Evolutionary conservation across 352 stramenopile genomes (phyloP), one percentile per base, ranked within the genome.

Genomic region (Globisporangium canariense): DNA sequence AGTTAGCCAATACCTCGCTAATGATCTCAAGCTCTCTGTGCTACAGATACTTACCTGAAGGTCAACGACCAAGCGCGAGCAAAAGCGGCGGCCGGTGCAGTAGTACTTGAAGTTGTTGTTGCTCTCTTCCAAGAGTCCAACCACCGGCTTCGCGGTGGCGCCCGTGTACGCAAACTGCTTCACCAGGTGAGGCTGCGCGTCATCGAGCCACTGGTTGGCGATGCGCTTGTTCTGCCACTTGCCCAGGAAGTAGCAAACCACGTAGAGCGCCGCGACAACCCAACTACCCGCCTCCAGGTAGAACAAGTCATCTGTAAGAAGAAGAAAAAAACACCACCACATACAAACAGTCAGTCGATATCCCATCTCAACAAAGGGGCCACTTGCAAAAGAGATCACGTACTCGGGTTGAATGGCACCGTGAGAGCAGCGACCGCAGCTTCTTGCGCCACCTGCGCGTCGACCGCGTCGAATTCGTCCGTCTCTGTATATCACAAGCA

Each of bases 51-150:
- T 25, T 62, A 90, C 81, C 70, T 89, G 63, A n/a, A 93, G 41
- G 58, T 90, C 79, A 0, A 64, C 79, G 25, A 90, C 70, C 38
- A 93, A 84, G 40, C 82, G 82, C 51, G 80, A 86, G 68, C 86
- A 88, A 63, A 90, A 93, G 28, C 84, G 82, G 43, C 84, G 80
- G 18, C 84, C 84, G 1, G 84, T 91, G 76, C 84, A 93, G 56
- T 90, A 93, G 71, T 93, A 93, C 74, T 90, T 93, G 72, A 80
- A 93, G 69, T 90, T 91, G 73, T 68, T 83, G 64, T 75, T 78
- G 62, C 76, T 86, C 61, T 93, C 84, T 43, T 90, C 82, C 10
- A 91, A 73, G 16, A 93, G 64, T 11, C 82, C 84, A 9, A 91
- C 75, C 1, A 70, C 69, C 14, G 86, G 79, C 45, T 86, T 67